Base-by-base conservation (phyloP, 176 grass and related monocot genomes). In the Juncus effusus region DNA sequence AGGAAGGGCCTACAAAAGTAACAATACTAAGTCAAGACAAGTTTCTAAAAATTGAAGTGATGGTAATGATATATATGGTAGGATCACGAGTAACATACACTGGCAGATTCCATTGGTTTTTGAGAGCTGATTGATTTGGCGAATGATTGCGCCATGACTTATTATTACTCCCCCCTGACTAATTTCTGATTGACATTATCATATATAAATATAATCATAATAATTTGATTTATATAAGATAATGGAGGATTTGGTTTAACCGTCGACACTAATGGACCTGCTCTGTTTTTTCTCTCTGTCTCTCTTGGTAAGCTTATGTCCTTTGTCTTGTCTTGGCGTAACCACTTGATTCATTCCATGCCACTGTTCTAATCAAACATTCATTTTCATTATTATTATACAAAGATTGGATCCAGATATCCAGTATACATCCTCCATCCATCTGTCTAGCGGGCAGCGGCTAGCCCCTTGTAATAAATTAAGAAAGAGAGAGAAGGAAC, bases 341-440 rank as follows among this genome's bases (percentile, higher is more conserved):
- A 13, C 14, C 54, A 57, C 54, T 57, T 13, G 5, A 5, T 13
- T 9, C 9, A 5, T 5, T 47, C 44, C 44, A 47, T 28, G 19
- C 19, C 19, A 28, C 19, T 28, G 19, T 28, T 28, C 44, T 47
- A 47, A 47, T 47, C 44, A 47, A 5, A 47, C 56, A 16, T 61
- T 5, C 28, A 16, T 61, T 36, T 8, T 36, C 19, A 54, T 36
- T 69, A n/a, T 15, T 69, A 38, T 55, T 16, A 54, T 54, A 41
- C 10, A 69, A 56, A 54, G 36, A 69, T 54, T 69, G 65, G 19
- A 55, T 69, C 38, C 52, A n/a, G 44, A 36, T 65, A 16, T 4
- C 36, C 52, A 35, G 16, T 36, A 36, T 6, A 3, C 12, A 36
- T 15, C 13, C 19, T 28, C 19, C 19, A 28, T 28, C 19, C 19